phyloP scores from a whole-genome alignment of 2,329 filamentous ascomycete species.

The Falciphora oryzae region DNA sequence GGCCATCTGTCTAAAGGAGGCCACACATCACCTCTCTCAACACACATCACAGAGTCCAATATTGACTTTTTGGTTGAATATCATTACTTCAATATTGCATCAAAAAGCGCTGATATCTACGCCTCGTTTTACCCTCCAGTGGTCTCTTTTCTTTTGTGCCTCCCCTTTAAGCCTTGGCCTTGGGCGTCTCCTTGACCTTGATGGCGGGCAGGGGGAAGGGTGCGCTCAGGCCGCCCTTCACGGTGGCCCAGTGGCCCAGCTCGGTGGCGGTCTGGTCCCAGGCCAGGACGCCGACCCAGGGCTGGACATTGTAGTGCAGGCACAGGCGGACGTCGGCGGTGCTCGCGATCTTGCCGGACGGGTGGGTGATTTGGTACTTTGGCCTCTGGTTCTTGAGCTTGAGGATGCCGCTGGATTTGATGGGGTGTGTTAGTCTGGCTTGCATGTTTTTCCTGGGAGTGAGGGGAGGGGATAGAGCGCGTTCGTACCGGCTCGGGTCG shows the following conservation, averaged over 20 bases:
- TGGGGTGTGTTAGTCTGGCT: constrained; percentile 7
- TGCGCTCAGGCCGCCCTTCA: constrained; percentile 60
- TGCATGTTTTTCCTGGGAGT: constrained; percentile 3
- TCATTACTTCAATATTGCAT: neutral
- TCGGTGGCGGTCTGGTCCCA: constrained; percentile 61
- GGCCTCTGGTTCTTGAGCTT: constrained; percentile 78
- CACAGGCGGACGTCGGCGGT: constrained; percentile 68
- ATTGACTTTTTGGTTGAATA: neutral
- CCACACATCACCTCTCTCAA: too few relatives aligned
- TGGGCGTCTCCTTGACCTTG: constrained; percentile 47
- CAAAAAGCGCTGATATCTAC: neutral
- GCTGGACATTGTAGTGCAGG: constrained; percentile 94
- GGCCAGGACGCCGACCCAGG: constrained; percentile 83
- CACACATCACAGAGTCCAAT: too few relatives aligned
- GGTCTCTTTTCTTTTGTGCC: neutral
- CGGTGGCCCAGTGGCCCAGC: constrained; percentile 57
- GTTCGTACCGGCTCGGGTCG: constrained; percentile 48
- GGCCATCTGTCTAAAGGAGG: too few relatives aligned
- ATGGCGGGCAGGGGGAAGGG: constrained; percentile 59
- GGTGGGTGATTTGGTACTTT: constrained; percentile 96
- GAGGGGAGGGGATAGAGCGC: neutral
- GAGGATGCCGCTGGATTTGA: constrained; percentile 57
- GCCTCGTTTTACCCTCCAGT: neutral
- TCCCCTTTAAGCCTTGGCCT: neutral
- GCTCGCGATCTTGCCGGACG: constrained; percentile 70